Base-by-base conservation (phyloP, 2,329 filamentous ascomycete species). In the Arthrocladium fulminans region DNA sequence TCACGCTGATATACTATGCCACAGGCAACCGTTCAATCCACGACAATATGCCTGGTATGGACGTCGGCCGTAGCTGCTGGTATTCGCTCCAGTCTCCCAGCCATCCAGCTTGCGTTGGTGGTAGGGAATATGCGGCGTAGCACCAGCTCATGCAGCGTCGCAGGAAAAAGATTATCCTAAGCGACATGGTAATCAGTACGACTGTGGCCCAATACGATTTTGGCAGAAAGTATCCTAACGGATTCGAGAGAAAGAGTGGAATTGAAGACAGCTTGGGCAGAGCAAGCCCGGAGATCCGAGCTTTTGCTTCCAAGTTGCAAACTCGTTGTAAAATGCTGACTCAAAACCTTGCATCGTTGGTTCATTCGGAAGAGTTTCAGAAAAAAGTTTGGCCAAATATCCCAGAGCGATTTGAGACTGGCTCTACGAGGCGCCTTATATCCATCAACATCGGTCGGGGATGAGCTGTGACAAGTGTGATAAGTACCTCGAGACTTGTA, bases 111-210 rank as follows among this genome's bases (percentile, higher is more conserved):
- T 0, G 63, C 52, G 0, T 23, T 73, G 0, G 39, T 72, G 0
- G 63, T 66, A n/a, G 2, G 70, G 69, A 0, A 59, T 72, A 2
- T 72, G 69, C 37, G 70, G 68, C 0, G 69, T 64, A 8, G 58
- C 65, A 6, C 66, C 67, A 1, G 57, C 60, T 3, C 40, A 62
- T 2, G 51, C 66, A 0, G 22, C 10, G 17, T 39, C 23, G 10
- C 10, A 40, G 29, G 30, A 51, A 2, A 53, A 58, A n/a, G 10
- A 57, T 61, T 19, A 38, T 60, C 8, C 54, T 66, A 2, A 62
- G 63, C 6, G 63, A 65, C 51, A 53, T 64, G 8, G 43, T 63
- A 15, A 56, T 63, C 39, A 60, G 61, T 32, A 51, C 43, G 10
- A 47, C 39, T 1, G 22, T 63, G 10, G 44, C 61, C 0, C 52